These are phyloP conservation scores for Ceraceosorus guamensis DNA, from an alignment of 1,284 basidiomycete genomes.

Conservation along the genomic window DNA sequence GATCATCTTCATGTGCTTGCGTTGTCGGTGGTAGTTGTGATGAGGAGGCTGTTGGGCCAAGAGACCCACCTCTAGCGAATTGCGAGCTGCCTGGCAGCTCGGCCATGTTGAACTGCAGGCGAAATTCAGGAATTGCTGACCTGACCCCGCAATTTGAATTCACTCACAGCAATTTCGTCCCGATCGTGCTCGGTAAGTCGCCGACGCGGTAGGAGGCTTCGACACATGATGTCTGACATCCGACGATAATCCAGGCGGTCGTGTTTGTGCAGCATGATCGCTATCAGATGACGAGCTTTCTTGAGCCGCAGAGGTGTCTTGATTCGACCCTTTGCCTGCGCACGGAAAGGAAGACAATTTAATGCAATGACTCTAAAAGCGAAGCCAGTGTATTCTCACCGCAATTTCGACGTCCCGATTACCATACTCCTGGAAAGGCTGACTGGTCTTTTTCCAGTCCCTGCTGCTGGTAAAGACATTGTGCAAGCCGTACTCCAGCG, in stretches of 20 bases:
- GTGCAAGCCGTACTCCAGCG: conserved; percentile 64
- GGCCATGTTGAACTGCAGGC: no score
- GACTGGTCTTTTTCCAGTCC: conserved; percentile 21
- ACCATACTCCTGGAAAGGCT: conserved; percentile 55
- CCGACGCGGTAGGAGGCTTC: conserved; percentile 59
- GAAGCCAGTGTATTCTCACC: conserved; percentile 49
- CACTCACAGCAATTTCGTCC: conserved; percentile 67
- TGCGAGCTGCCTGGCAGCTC: no score
- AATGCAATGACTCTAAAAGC: conserved; percentile 5
- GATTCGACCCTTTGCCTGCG: conserved; percentile 16
- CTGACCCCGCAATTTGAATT: no score
- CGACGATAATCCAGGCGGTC: conserved; percentile 64
- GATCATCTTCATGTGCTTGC: no score
- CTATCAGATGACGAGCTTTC: conserved; percentile 55
- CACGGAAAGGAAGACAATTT: conserved; percentile 50
- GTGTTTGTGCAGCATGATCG: conserved; percentile 63
- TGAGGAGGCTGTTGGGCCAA: no score
- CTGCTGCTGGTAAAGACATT: conserved; percentile 54
- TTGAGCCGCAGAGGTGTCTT: conserved; percentile 70
- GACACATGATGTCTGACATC: conserved; percentile 62
- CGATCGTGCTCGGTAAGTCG: conserved; percentile 43
- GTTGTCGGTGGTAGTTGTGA: no score
- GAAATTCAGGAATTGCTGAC: no score
- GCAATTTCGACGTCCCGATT: conserved; percentile 67
- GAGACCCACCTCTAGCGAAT: no score